Percentiles rank a stretch among this genome's conserved stretches.
Conservation (phyloP, 305 asterid species). For the Fraxinus floribunda region DNA sequence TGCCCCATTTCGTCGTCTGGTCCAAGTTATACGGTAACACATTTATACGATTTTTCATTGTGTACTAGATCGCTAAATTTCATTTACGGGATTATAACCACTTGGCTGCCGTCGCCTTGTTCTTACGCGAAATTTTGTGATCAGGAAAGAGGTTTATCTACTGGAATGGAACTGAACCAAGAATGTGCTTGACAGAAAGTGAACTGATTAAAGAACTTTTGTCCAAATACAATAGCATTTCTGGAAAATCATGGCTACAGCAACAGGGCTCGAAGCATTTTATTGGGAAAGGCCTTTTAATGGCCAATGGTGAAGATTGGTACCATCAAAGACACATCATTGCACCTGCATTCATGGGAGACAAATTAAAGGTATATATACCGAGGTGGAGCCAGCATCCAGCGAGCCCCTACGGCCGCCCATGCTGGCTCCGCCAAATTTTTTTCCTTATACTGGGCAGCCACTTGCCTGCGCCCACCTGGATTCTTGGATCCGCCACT, state of each 20-base stretch:
- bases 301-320: slow-evolving; percentile 95
- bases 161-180: slow-evolving; percentile 86
- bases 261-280: slow-evolving; percentile 82
- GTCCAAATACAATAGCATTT: slow-evolving; percentile 53
- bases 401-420: background rate
- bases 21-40: slow-evolving; percentile 63
- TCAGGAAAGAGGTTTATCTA: slow-evolving; percentile 70
- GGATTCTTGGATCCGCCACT: background rate
- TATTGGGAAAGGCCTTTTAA: slow-evolving; percentile 74
- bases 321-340: slow-evolving; percentile 82
- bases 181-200: slow-evolving; percentile 72
- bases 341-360: slow-evolving; percentile 91
- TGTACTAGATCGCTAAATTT: no score
- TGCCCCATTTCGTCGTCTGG: slow-evolving; percentile 83
- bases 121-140: background rate
- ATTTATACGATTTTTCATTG: background rate
- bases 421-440: background rate
- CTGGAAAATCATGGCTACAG: slow-evolving; percentile 86
- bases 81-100: background rate
- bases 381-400: background rate
- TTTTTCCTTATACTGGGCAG: background rate
- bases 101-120: background rate
- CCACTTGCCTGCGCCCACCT: background rate
- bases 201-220: slow-evolving; percentile 68
- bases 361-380: slow-evolving; percentile 66